phyloP scores from a whole-genome alignment of 2,329 filamentous ascomycete species.

The Falciphora oryzae region DNA sequence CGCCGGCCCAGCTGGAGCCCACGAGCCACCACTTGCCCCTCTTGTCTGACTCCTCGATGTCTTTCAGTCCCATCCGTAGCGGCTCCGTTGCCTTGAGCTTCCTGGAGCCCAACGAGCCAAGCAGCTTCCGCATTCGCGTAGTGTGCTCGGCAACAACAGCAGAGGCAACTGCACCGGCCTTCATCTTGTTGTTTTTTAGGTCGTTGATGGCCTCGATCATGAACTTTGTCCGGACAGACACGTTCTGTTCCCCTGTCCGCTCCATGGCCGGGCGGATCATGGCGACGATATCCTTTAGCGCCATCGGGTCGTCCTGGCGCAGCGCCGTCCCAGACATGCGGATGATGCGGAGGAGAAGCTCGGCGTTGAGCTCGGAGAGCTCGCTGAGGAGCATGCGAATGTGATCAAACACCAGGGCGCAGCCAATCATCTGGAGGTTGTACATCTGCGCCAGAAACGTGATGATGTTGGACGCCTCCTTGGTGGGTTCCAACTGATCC shows the following conservation, averaged over 20 bases:
- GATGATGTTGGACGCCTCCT: conserved; percentile 70
- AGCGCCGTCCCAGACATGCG: conserved; percentile 77
- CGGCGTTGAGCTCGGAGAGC: conserved; percentile 80
- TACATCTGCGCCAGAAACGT: conserved; percentile 83
- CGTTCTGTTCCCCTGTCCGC: conserved; percentile 56
- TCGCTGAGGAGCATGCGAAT: conserved; percentile 69
- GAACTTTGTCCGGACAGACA: conserved; percentile 87
- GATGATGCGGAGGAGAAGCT: conserved; percentile 79
- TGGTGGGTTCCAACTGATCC: conserved; percentile 32
- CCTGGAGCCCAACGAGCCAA: conserved; percentile 67
- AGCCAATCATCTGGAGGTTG: conserved; percentile 82
- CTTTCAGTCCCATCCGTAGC: conserved; percentile 71
- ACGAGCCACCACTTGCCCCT: conserved; percentile 98
- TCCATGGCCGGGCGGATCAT: conserved; percentile 68
- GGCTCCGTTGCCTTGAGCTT: conserved; percentile 71
- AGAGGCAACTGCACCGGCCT: conserved; percentile 60
- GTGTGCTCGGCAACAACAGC: conserved; percentile 74
- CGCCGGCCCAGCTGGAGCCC: conserved; percentile 78
- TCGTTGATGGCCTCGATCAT: conserved; percentile 97
- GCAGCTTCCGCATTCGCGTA: conserved; percentile 79
- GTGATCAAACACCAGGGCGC: conserved; percentile 84
- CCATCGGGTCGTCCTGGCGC: conserved; percentile 79
- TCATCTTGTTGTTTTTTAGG: conserved; percentile 89
- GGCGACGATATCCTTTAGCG: conserved; percentile 82
- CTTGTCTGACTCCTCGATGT: conserved; percentile 78